Evolutionary conservation across 257 asterid species (phyloP).

Genomic region (Jasminum sambac): DNA sequence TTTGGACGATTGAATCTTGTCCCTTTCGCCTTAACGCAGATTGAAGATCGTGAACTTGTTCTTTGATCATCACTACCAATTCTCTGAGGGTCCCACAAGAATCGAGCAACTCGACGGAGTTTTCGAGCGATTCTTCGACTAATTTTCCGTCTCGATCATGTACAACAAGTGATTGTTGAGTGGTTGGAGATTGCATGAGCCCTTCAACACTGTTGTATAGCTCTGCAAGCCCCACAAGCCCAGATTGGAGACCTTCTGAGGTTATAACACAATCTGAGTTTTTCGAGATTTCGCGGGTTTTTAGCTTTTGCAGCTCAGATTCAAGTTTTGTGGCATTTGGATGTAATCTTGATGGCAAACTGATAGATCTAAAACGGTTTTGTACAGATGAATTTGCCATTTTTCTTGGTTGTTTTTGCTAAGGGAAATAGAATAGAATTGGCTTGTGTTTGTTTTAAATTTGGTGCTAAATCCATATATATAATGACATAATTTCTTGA

Average conservation of each 20-base stretch:
- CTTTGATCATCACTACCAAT: slow-evolving; percentile 41
- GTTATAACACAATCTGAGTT: neutral
- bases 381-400: slow-evolving; percentile 34
- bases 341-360: slow-evolving; percentile 41
- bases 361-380: slow-evolving; percentile 35
- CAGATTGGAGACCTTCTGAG: slow-evolving; percentile 38
- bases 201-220: slow-evolving; percentile 33
- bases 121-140: slow-evolving; percentile 39
- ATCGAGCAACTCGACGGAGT: slow-evolving; percentile 41
- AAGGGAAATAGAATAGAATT: slow-evolving; percentile 5
- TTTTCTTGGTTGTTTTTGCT: slow-evolving; percentile 1
- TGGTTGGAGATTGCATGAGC: slow-evolving; percentile 12
- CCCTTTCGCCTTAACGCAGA: slow-evolving; percentile 56
- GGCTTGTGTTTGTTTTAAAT: neutral
- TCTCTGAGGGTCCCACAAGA: slow-evolving; percentile 42
- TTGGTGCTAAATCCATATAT: slow-evolving; percentile 3
- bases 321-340: slow-evolving; percentile 25
- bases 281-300: slow-evolving; percentile 19
- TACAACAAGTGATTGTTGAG: slow-evolving; percentile 18
- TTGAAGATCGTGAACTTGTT: slow-evolving; percentile 45
- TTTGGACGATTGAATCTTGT: slow-evolving; percentile 32
- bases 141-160: slow-evolving; percentile 21
- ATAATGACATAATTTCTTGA: slow-evolving; percentile 16
- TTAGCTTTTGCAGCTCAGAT: slow-evolving; percentile 28
- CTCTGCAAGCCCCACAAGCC: slow-evolving; percentile 32